These are phyloP conservation scores for Alternaria burnsii DNA, from an alignment of 2,329 filamentous ascomycete species.

Conservation along the genomic window DNA sequence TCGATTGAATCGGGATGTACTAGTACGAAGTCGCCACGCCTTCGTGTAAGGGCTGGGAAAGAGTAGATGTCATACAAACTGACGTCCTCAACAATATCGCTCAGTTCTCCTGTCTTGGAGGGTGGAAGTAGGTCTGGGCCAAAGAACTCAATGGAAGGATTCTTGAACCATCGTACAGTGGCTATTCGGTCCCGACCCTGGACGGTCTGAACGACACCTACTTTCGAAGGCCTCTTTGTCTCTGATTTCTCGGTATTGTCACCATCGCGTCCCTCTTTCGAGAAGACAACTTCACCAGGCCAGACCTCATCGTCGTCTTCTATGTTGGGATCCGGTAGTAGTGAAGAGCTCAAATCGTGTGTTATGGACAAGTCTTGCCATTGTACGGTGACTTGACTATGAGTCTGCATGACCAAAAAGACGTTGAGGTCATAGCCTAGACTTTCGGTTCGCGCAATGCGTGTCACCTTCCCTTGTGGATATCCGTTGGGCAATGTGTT, in stretches of 20 bases:
- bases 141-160: slow-evolving; percentile 43
- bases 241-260: slow-evolving; percentile 26
- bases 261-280: slow-evolving; percentile 50
- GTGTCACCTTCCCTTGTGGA: slow-evolving; percentile 54
- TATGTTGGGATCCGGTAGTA: slow-evolving; percentile 61
- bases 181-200: slow-evolving; percentile 65
- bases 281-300: slow-evolving; percentile 64
- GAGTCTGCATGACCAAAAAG: slow-evolving; percentile 60
- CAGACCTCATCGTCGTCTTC: slow-evolving; percentile 66
- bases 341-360: slow-evolving; percentile 53
- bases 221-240: slow-evolving; percentile 56
- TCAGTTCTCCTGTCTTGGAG: slow-evolving; percentile 55
- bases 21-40: slow-evolving; percentile 63
- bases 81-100: slow-evolving; percentile 58
- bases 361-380: slow-evolving; percentile 67
- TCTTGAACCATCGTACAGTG: slow-evolving; percentile 62
- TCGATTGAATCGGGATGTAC: slow-evolving; percentile 49
- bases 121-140: slow-evolving; percentile 52
- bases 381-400: slow-evolving; percentile 61
- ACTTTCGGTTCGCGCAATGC: slow-evolving; percentile 57
- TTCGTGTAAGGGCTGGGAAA: slow-evolving; percentile 58
- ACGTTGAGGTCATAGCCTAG: slow-evolving; percentile 68
- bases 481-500: slow-evolving; percentile 36
- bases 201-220: slow-evolving; percentile 66
- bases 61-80: slow-evolving; percentile 67